Percentiles rank a stretch among this genome's conserved stretches.
phyloP scores from a whole-genome alignment of 345 rosid species.

The Eucalyptus pauciflora region DNA sequence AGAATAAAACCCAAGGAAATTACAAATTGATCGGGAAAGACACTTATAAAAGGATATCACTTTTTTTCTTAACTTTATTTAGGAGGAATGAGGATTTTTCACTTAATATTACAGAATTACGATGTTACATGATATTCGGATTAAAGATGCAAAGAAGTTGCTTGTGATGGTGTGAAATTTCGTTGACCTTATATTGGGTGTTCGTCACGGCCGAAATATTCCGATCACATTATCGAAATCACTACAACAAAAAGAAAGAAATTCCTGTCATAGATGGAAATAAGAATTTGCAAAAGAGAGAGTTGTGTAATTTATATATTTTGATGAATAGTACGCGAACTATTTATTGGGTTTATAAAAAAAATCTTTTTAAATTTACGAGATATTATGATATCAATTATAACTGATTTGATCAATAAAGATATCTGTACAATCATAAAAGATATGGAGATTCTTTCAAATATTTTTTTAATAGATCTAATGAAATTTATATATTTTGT shows the following conservation, averaged over 20 bases:
- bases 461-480: background rate
- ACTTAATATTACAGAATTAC: background rate
- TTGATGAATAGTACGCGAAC: background rate
- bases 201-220: background rate
- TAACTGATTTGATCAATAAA: background rate
- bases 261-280: background rate
- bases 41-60: background rate
- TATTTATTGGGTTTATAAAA: background rate
- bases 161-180: background rate
- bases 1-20: background rate
- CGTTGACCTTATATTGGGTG: background rate
- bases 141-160: background rate
- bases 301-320: background rate
- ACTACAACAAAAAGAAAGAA: background rate
- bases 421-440: background rate
- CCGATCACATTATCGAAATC: background rate
- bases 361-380: rapidly evolving
- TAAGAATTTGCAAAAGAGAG: background rate
- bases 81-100: background rate
- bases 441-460: background rate
- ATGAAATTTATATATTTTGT: background rate
- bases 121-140: background rate
- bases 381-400: background rate
- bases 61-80: background rate
- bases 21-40: background rate